Base-by-base conservation (phyloP, 1,284 basidiomycete species). In the Fomes fomentarius region DNA sequence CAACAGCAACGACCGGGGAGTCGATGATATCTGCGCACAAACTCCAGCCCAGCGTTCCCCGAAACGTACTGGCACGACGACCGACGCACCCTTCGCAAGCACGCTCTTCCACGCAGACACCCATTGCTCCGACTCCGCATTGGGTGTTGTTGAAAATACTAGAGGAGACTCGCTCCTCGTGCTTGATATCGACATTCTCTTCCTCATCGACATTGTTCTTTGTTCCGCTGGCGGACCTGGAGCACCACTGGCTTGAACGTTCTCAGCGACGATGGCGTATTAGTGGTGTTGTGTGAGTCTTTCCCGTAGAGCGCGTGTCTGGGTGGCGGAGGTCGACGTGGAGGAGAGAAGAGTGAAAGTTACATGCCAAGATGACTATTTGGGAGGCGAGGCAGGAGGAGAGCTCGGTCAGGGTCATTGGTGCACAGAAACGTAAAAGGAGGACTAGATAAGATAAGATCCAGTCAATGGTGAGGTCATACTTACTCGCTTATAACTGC, bases 21-120 rank as follows among this genome's bases (percentile, higher is more conserved):
- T 89, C 87, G 58, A 88, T 82, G 25, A 90, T 73, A 68, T 88
- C 84, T 89, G 58, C 21, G n/a, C n/a, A n/a, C n/a, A n/a, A n/a
- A n/a, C n/a, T n/a, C n/a, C 19, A 39, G 52, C 31, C 3, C 25
- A 30, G 25, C 15, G 33, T 33, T 35, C 15, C 2, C 12, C 31
- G 49, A 11, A 21, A 17, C 14, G 12, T 41, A 14, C 11, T n/a
- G 21, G 22, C 15, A 47, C 8, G 40, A 28, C 31, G 33, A 17
- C 10, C 31, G 21, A 45, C 58, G 42, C 54, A 84, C 85, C 85
- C 77, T 76, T 76, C 4, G 83, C 84, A 25, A 75, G 64, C n/a
- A 82, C 73, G 4, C 63, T 60, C 55, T 72, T 70, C 87, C 88
- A 90, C 25, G 73, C 73, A 52, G 75, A 70, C 19, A 82, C 67